Percentiles rank a stretch among this genome's conserved stretches.
Evolutionary conservation across 2,329 filamentous ascomycete species (phyloP).

Genomic region (Penicillium crustosum): DNA sequence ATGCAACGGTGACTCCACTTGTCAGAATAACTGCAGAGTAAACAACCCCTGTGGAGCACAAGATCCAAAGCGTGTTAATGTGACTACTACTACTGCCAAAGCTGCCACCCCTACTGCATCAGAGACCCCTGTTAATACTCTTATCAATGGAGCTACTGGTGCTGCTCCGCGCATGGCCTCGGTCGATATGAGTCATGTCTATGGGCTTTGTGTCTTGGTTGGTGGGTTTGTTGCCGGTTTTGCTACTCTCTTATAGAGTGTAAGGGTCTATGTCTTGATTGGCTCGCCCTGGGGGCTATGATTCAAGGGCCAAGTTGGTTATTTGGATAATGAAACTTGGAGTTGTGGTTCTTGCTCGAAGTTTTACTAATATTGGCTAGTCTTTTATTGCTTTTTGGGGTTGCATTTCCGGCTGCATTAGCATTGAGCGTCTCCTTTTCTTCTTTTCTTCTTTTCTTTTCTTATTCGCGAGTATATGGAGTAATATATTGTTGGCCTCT

Average conservation of each 20-base stretch:
- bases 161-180: conserved; percentile 34
- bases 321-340: background rate
- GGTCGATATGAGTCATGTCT: conserved; percentile 56
- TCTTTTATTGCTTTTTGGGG: background rate
- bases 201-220: conserved; percentile 56
- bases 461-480: conserved; percentile 9
- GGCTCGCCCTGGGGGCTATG: no score
- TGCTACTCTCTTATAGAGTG: conserved; percentile 50
- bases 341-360: background rate
- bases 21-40: conserved; percentile 52
- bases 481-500: background rate
- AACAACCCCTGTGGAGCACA: conserved; percentile 63
- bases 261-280: background rate
- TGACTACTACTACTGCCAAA: conserved; percentile 43
- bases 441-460: background rate
- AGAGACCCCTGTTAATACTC: conserved; percentile 33
- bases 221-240: conserved; percentile 60
- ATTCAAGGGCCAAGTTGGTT: background rate
- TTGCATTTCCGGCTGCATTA: conserved; percentile 16
- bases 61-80: conserved; percentile 55
- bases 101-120: conserved; percentile 43
- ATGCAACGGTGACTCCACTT: conserved; percentile 51
- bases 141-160: conserved; percentile 34
- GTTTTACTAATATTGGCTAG: background rate
- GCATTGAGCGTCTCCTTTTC: conserved; percentile 15